Conservation (phyloP, 306 rosid genomes). For the Dalbergia cultrata region DNA sequence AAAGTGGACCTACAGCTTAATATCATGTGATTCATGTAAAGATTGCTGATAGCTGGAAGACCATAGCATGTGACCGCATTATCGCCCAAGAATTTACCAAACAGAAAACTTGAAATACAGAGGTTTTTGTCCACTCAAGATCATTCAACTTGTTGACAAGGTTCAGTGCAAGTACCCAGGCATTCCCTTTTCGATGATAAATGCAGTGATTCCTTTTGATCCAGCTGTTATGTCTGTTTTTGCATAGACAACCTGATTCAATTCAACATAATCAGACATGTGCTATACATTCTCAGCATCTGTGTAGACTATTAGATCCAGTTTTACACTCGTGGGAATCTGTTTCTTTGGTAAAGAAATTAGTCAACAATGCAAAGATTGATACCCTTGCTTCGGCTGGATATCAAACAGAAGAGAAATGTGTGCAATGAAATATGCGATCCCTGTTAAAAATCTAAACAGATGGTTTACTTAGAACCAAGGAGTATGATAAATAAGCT, state of each 20-base stretch:
- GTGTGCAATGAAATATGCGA: constrained; percentile 12
- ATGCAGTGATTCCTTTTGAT: constrained; percentile 96
- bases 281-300: constrained; percentile 14
- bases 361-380: constrained; percentile 18
- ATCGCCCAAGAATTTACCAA: constrained; percentile 18
- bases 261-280: constrained; percentile 52
- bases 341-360: constrained; percentile 6
- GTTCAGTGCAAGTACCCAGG: constrained; percentile 73
- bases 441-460: constrained; percentile 12
- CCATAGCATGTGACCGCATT: constrained; percentile 28
- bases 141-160: constrained; percentile 42
- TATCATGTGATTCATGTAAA: constrained; percentile 13
- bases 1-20: constrained; percentile 18
- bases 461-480: constrained; percentile 30
- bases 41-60: constrained; percentile 17
- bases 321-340: constrained; percentile 4
- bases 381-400: constrained; percentile 1
- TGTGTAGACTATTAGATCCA: constrained; percentile 1
- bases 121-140: constrained; percentile 31
- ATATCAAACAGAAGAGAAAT: constrained; percentile 18
- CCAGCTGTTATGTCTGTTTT: constrained; percentile 85
- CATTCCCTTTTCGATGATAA: constrained; percentile 95
- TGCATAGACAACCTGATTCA: constrained; percentile 89
- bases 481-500: constrained; percentile 8
- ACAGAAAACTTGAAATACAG: constrained; percentile 14